A percentile compares a stretch with the other conserved stretches of the same genome.
Conservation (phyloP, 2,329 filamentous ascomycete species). For the Aspergillus oerlinghausenensis region DNA sequence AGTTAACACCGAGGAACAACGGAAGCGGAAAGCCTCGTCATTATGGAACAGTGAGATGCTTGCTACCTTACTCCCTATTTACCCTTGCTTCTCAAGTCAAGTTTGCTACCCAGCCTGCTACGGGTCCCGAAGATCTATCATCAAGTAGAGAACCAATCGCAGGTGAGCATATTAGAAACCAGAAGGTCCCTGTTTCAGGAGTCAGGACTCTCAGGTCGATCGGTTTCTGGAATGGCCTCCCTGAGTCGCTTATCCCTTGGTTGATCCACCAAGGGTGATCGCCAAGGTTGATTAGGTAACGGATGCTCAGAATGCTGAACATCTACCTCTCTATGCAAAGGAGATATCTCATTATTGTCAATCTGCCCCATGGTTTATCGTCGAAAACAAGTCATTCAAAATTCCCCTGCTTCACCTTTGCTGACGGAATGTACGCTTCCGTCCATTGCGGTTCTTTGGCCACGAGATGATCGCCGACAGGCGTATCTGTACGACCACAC, state of each 20-base stretch:
- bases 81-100: not conserved
- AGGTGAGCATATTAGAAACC: not conserved
- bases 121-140: not conserved
- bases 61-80: not conserved
- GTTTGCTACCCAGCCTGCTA: not conserved
- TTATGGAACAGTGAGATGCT: not conserved
- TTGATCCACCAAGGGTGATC: not conserved
- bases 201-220: not conserved
- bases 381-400: not conserved
- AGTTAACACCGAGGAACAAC: not conserved
- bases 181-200: not conserved
- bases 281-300: not conserved
- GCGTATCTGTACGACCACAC: slow-evolving; percentile 2
- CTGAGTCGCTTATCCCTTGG: not conserved
- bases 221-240: not conserved
- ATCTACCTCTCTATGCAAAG: not conserved
- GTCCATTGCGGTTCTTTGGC: not conserved
- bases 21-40: not conserved
- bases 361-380: not conserved
- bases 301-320: not conserved
- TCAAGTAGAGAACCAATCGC: not conserved
- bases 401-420: not conserved
- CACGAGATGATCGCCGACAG: slow-evolving; percentile 2
- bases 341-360: not conserved
- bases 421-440: not conserved